Evolutionary conservation across 768 basidiomycete genomes (phyloP).

Genomic region (Sporobolomyces roseus): DNA sequence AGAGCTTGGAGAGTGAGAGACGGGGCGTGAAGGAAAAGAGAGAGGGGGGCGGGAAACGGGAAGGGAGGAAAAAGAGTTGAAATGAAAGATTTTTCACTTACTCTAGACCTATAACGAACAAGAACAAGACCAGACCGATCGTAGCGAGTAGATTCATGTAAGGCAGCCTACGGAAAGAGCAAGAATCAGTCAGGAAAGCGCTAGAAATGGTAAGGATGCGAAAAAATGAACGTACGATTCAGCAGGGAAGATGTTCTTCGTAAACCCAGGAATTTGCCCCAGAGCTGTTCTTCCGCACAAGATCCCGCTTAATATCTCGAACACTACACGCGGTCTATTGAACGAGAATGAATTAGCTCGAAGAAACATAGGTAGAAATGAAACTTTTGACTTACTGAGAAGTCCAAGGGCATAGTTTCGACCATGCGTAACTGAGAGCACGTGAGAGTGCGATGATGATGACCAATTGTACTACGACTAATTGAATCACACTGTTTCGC

Average conservation of each 20-base stretch:
- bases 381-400: slow-evolving; percentile 83
- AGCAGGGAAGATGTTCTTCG: slow-evolving; percentile 73
- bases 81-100: too few species aligned
- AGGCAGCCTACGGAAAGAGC: slow-evolving; percentile 47
- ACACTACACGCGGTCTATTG: too few species aligned
- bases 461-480: slow-evolving; percentile 43
- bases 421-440: slow-evolving; percentile 54
- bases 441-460: slow-evolving; percentile 77
- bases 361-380: slow-evolving; percentile 7
- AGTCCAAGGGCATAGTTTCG: slow-evolving; percentile 58
- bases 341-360: too few species aligned
- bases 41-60: too few species aligned
- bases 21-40: too few species aligned
- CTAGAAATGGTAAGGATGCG: slow-evolving; percentile 42
- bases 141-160: slow-evolving; percentile 68
- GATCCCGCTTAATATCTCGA: too few species aligned
- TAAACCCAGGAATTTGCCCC: slow-evolving; percentile 67
- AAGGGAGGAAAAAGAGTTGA: too few species aligned
- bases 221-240: slow-evolving; percentile 67
- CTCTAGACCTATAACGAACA: slow-evolving; percentile 83
- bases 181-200: not conserved
- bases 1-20: too few species aligned
- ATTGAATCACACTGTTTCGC: slow-evolving; percentile 43
- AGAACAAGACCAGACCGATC: slow-evolving; percentile 55
- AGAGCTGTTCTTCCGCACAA: slow-evolving; percentile 64